Percentiles rank a stretch among this genome's conserved stretches.
phyloP scores from a whole-genome alignment of 495 filamentous ascomycete genomes.

The Cercophora samala region DNA sequence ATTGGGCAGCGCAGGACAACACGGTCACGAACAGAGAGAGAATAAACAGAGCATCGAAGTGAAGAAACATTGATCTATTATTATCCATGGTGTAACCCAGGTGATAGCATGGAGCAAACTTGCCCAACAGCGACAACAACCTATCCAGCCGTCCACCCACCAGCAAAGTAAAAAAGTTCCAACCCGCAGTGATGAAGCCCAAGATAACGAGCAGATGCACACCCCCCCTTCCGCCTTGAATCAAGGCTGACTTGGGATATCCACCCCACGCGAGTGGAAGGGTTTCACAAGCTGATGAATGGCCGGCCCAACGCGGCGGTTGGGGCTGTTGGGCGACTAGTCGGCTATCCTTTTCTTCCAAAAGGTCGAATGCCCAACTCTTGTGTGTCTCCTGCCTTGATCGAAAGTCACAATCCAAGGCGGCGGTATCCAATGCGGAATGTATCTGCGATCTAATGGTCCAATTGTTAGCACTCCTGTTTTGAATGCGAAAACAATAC shows the following conservation, averaged over 20 bases:
- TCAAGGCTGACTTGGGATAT: not conserved
- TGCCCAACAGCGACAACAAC: not conserved
- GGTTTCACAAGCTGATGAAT: not conserved
- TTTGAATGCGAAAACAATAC: slow-evolving; percentile 7
- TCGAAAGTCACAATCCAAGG: not conserved
- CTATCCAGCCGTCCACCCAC: not conserved
- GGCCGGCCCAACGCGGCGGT: not conserved
- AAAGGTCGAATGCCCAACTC: not conserved
- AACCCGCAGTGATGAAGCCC: not conserved
- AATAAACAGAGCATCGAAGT: not conserved
- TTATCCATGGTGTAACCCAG: not conserved
- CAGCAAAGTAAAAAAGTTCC: not conserved
- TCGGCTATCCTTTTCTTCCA: not conserved
- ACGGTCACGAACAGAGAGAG: not conserved
- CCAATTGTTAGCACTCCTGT: slow-evolving; percentile 29
- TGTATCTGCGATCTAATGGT: not conserved
- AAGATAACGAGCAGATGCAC: not conserved
- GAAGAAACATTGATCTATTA: not conserved
- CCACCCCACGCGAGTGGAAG: not conserved
- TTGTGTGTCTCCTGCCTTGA: not conserved
- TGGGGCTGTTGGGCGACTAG: slow-evolving; percentile 6
- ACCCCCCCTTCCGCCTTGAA: not conserved
- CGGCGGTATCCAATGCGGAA: not conserved
- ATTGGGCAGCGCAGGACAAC: not conserved
- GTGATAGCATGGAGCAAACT: not conserved